Evolutionary conservation across 2,329 filamentous ascomycete species (phyloP).

Genomic region (Diaporthe australafricana): DNA sequence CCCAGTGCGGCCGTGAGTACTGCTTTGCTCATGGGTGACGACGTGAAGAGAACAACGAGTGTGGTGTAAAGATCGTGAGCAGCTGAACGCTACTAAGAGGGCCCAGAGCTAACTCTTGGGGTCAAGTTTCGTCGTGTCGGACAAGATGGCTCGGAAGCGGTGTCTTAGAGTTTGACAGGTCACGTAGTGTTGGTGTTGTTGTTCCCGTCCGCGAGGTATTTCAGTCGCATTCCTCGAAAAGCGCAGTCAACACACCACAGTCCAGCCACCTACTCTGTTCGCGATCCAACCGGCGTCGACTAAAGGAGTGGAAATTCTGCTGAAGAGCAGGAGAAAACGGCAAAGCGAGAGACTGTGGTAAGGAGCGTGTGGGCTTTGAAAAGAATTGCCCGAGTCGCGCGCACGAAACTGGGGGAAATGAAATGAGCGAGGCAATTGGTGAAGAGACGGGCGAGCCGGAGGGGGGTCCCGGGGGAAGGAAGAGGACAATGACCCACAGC

Average conservation of each 20-base stretch:
- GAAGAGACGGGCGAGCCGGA: slow-evolving; percentile 20
- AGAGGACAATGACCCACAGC: slow-evolving; percentile 20
- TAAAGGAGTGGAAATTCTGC: slow-evolving; percentile 34
- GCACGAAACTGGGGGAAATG: slow-evolving; percentile 13
- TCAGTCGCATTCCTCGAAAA: slow-evolving; percentile 32
- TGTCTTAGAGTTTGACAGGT: slow-evolving; percentile 29
- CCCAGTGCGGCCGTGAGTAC: slow-evolving; percentile 61
- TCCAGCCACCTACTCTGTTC: slow-evolving; percentile 23
- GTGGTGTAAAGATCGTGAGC: slow-evolving; percentile 37
- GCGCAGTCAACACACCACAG: slow-evolving; percentile 17
- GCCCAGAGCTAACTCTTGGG: neutral
- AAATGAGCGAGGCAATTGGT: slow-evolving; percentile 27
- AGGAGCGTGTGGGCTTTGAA: slow-evolving; percentile 23
- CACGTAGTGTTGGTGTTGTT: slow-evolving; percentile 22
- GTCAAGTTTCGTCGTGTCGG: slow-evolving; percentile 7
- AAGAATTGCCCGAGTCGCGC: slow-evolving; percentile 26
- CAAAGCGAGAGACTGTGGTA: neutral
- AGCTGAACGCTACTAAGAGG: slow-evolving; percentile 32
- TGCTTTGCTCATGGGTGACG: slow-evolving; percentile 63
- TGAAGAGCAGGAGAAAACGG: slow-evolving; percentile 19
- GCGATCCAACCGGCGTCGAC: slow-evolving; percentile 3
- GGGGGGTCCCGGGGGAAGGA: slow-evolving; percentile 1
- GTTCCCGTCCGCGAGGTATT: slow-evolving; percentile 26
- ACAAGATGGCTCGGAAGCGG: neutral
- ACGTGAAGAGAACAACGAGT: slow-evolving; percentile 30